These are phyloP conservation scores for Penicillium ochrochloron DNA, from an alignment of 495 filamentous ascomycete genomes.

Conservation along the genomic window DNA sequence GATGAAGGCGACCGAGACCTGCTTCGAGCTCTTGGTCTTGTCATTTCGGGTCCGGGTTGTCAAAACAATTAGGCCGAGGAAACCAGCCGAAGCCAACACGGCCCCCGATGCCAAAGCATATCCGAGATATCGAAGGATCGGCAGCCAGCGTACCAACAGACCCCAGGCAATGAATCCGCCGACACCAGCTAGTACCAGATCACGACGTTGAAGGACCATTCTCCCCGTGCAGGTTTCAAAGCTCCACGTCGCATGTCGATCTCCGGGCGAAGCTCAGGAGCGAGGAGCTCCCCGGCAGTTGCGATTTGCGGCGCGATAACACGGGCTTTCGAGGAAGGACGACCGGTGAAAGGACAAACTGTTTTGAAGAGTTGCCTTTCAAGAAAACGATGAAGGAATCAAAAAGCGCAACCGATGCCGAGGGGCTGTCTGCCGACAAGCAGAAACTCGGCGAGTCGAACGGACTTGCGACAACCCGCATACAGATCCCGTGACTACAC, in stretches of 20 bases:
- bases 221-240: conserved; percentile 38
- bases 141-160: conserved; percentile 77
- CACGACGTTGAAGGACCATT: conserved; percentile 80
- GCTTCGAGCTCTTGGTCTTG: conserved; percentile 33
- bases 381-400: conserved; percentile 2
- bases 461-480: conserved; percentile 14
- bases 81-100: conserved; percentile 55
- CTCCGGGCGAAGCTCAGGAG: conserved; percentile 29
- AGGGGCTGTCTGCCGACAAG: conserved; percentile 3
- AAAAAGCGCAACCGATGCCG: background rate
- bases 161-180: conserved; percentile 85
- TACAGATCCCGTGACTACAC: conserved; percentile 28
- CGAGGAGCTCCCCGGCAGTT: conserved; percentile 20
- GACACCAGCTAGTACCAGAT: conserved; percentile 71
- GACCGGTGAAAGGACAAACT: background rate
- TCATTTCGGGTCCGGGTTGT: conserved; percentile 57
- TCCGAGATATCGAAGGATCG: conserved; percentile 75
- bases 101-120: conserved; percentile 76
- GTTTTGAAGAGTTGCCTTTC: background rate
- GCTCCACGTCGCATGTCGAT: conserved; percentile 43
- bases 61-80: conserved; percentile 61
- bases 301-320: conserved; percentile 14
- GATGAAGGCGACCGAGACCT: conserved; percentile 60
- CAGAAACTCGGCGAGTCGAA: conserved; percentile 4
- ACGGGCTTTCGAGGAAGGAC: background rate